Evolutionary conservation across 202 grass and related monocot species (phyloP).

Genomic region (Setaria italica): DNA sequence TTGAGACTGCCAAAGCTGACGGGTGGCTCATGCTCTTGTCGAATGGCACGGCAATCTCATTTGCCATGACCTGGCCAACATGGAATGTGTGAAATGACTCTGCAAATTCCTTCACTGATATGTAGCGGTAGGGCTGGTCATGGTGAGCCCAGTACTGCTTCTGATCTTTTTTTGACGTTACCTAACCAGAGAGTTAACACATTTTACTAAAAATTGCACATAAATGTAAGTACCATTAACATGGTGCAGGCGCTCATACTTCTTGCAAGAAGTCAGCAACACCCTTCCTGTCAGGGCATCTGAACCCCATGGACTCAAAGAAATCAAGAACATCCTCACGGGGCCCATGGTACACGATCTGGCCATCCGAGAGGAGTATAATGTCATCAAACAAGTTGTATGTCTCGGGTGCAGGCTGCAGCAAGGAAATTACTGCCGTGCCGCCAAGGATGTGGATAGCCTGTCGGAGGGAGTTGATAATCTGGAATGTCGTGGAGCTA

Average conservation of each 20-base stretch:
- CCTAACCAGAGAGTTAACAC: slow-evolving; percentile 42
- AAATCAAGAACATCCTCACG: slow-evolving; percentile 83
- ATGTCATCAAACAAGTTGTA: slow-evolving; percentile 90
- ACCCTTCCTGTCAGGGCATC: slow-evolving; percentile 79
- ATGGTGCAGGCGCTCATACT: slow-evolving; percentile 17
- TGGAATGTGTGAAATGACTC: slow-evolving; percentile 53
- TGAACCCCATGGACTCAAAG: slow-evolving; percentile 84
- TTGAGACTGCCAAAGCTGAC: slow-evolving; percentile 60
- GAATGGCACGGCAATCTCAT: slow-evolving; percentile 58
- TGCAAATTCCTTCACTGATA: slow-evolving; percentile 72
- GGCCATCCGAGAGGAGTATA: slow-evolving; percentile 83
- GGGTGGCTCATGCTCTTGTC: slow-evolving; percentile 71
- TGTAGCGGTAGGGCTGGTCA: slow-evolving; percentile 50
- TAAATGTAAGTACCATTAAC: background rate
- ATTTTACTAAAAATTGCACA: background rate
- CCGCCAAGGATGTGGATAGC: slow-evolving; percentile 62
- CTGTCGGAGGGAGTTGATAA: slow-evolving; percentile 76
- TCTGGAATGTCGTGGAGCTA: slow-evolving; percentile 90
- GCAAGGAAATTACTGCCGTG: slow-evolving; percentile 72
- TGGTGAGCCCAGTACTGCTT: slow-evolving; percentile 62
- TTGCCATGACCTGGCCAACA: slow-evolving; percentile 47
- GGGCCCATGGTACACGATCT: slow-evolving; percentile 86
- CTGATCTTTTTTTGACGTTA: slow-evolving; percentile 89
- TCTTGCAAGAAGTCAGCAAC: slow-evolving; percentile 88
- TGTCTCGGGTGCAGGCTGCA: slow-evolving; percentile 90